Percentiles rank a stretch among this genome's conserved stretches.
Conservation (phyloP, 352 stramenopile genomes). For the Globisporangium carolinianum region DNA sequence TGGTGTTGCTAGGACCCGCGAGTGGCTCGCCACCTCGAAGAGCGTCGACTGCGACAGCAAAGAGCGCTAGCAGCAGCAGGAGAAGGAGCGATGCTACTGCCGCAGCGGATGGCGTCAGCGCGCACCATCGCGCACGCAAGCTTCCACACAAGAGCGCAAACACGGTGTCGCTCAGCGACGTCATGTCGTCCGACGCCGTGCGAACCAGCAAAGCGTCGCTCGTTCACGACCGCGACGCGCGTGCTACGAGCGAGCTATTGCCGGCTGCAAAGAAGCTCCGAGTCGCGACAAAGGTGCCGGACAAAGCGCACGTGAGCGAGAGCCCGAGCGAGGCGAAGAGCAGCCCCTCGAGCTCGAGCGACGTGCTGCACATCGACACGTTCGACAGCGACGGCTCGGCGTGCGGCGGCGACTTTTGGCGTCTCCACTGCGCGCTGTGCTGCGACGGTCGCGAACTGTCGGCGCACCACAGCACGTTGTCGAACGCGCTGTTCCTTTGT, state of each 20-base stretch:
- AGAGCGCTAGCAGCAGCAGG: slow-evolving; percentile 1
- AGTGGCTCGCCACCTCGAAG: slow-evolving; percentile 23
- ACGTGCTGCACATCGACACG: slow-evolving; percentile 39
- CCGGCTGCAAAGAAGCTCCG: slow-evolving; percentile 8
- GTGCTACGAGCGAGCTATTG: no score
- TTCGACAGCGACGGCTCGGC: slow-evolving; percentile 20
- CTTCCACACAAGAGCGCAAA: no score
- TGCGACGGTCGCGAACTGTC: slow-evolving; percentile 26
- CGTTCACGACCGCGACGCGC: neutral
- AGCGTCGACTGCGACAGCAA: neutral
- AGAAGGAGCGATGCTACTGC: slow-evolving; percentile 5
- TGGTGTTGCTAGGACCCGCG: slow-evolving; percentile 6
- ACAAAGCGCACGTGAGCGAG: slow-evolving; percentile 6
- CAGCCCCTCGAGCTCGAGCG: slow-evolving; percentile 61
- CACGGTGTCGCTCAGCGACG: no score
- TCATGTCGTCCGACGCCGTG: no score
- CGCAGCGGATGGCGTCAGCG: slow-evolving; percentile 17
- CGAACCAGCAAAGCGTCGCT: neutral
- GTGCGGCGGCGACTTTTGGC: slow-evolving; percentile 25
- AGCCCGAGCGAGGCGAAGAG: slow-evolving; percentile 41
- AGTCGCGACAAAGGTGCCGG: slow-evolving; percentile 10
- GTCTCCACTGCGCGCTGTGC: slow-evolving; percentile 66
- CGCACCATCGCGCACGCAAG: slow-evolving; percentile 13
- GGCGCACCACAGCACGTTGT: slow-evolving; percentile 16
- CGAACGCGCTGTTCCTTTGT: slow-evolving; percentile 65